phyloP scores from a whole-genome alignment of 495 filamentous ascomycete species.

The Pyrenula aspistea region DNA sequence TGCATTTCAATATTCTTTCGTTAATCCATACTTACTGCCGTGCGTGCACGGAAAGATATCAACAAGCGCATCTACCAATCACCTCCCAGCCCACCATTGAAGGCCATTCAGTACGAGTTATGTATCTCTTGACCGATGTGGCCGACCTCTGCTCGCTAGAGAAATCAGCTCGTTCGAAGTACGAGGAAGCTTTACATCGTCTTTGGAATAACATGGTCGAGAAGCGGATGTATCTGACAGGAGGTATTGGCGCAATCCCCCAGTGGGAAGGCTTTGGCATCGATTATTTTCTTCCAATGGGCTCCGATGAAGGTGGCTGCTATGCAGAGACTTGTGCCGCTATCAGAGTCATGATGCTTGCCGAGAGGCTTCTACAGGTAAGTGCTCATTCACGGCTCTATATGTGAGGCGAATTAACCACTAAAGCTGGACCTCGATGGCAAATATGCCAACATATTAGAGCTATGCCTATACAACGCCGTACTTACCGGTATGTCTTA shows the following conservation, averaged over 20 bases:
- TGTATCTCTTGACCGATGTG: no score
- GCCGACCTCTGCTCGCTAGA: no score
- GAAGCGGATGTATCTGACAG: conserved; percentile 48
- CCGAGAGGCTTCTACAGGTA: conserved; percentile 38
- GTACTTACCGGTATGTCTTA: conserved; percentile 44
- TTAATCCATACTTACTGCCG: no score
- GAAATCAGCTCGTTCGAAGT: conserved; percentile 38
- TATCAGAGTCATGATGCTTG: conserved; percentile 49
- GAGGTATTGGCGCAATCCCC: conserved; percentile 44
- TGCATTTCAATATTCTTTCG: no score
- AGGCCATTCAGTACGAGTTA: no score
- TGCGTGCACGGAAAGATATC: no score
- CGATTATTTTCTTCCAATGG: conserved; percentile 43
- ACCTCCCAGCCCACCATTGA: no score
- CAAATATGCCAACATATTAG: conserved; percentile 44
- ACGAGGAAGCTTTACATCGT: conserved; percentile 19
- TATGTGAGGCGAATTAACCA: conserved; percentile 1
- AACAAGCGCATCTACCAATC: no score
- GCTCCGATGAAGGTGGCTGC: conserved; percentile 46
- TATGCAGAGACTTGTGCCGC: conserved; percentile 51
- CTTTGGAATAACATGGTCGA: conserved; percentile 48
- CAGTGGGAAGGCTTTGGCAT: conserved; percentile 53
- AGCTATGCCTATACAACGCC: conserved; percentile 47
- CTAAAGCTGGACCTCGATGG: conserved; percentile 33
- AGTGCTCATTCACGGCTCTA: neutral